phyloP scores from a whole-genome alignment of 495 filamentous ascomycete species.

The Extremus antarcticus region DNA sequence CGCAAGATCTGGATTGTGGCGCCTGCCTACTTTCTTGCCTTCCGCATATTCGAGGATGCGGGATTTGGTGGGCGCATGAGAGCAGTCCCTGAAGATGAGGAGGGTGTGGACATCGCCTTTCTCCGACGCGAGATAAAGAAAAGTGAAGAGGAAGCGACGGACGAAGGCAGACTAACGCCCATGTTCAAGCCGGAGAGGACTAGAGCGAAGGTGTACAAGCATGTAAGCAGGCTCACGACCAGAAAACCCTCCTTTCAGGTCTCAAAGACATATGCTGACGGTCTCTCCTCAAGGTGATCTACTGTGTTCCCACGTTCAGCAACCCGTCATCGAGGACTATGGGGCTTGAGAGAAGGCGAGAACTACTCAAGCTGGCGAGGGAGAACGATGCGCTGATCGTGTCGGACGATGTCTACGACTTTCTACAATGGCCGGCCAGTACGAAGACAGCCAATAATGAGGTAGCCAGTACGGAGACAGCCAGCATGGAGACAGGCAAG shows the following conservation, averaged over 20 bases:
- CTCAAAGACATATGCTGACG: too few species aligned
- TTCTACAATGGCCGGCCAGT: slow-evolving; percentile 55
- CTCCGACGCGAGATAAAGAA: slow-evolving; percentile 40
- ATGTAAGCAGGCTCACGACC: too few species aligned
- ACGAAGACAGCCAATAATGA: slow-evolving; percentile 21
- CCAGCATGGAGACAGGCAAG: slow-evolving; percentile 7
- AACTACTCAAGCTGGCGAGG: slow-evolving; percentile 57
- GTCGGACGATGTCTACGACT: slow-evolving; percentile 87
- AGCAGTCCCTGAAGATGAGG: slow-evolving; percentile 61
- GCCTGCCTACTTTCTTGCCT: slow-evolving; percentile 71
- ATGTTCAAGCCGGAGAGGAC: slow-evolving; percentile 25
- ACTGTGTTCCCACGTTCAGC: slow-evolving; percentile 68
- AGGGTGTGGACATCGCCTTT: slow-evolving; percentile 55
- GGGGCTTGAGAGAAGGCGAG: slow-evolving; percentile 47
- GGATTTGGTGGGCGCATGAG: slow-evolving; percentile 51
- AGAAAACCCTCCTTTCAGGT: too few species aligned
- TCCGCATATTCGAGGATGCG: slow-evolving; percentile 67
- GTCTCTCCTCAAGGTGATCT: too few species aligned
- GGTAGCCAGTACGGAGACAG: not conserved
- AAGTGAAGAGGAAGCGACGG: slow-evolving; percentile 30
- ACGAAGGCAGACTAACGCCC: slow-evolving; percentile 22
- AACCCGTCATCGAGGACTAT: slow-evolving; percentile 73
- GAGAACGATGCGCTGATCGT: slow-evolving; percentile 65
- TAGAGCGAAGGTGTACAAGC: slow-evolving; percentile 59
- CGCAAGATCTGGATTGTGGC: slow-evolving; percentile 65